phyloP scores from a whole-genome alignment of 768 basidiomycete species.

The Termitomyces sp. region DNA sequence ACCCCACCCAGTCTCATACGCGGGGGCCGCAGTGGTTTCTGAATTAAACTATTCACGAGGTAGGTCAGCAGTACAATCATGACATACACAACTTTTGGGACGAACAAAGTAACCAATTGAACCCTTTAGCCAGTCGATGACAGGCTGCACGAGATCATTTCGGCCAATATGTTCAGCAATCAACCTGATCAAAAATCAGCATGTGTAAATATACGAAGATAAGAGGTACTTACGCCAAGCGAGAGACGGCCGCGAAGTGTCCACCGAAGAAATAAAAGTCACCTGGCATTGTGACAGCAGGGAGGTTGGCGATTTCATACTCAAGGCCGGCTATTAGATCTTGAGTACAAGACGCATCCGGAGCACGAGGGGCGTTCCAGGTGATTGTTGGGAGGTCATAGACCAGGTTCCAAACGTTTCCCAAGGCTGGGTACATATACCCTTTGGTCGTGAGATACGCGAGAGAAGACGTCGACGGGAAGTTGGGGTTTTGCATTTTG shows the following conservation, averaged over 20 bases:
- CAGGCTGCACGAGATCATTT: constrained; percentile 24
- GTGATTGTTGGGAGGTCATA: constrained; percentile 29
- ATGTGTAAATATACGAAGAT: background rate
- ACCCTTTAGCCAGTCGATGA: constrained; percentile 20
- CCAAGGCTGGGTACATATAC: constrained; percentile 29
- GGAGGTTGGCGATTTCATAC: constrained; percentile 48
- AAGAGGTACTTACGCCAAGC: constrained; percentile 25
- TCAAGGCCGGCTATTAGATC: constrained; percentile 31
- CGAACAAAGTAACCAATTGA: constrained; percentile 24
- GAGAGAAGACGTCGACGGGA: constrained; percentile 19
- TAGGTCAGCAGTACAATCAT: background rate
- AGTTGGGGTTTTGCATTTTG: constrained; percentile 24
- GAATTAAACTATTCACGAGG: constrained; percentile 15
- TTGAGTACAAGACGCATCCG: constrained; percentile 26
- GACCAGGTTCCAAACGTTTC: constrained; percentile 26
- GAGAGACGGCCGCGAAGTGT: constrained; percentile 21
- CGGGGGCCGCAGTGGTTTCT: constrained; percentile 19
- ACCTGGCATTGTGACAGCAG: constrained; percentile 38
- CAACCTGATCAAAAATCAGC: constrained; percentile 15
- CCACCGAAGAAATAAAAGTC: constrained; percentile 33
- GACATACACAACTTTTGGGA: background rate
- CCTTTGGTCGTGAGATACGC: constrained; percentile 31
- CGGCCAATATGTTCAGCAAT: constrained; percentile 31
- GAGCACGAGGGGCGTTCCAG: constrained; percentile 28
- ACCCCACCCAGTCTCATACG: constrained; percentile 32